Conservation (phyloP, 129 eudicot species). For the Heracleum sosnowskyi region DNA sequence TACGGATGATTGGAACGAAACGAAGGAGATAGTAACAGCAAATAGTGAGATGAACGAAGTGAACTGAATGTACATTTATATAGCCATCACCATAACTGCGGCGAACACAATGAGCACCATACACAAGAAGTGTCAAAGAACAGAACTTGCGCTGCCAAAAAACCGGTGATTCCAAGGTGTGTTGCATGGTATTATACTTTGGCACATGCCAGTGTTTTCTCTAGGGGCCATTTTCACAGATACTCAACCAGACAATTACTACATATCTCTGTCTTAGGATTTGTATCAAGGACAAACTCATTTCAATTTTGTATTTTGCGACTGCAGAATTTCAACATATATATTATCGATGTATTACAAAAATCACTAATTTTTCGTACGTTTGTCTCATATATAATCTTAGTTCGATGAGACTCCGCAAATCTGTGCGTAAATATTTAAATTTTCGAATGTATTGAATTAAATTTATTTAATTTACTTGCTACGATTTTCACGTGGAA, state of each 20-base stretch:
- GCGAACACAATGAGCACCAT: background rate
- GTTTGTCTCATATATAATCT: background rate
- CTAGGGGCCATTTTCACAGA: background rate
- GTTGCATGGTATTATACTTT: constrained; percentile 4
- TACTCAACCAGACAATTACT: background rate
- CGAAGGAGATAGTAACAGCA: background rate
- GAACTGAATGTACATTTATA: background rate
- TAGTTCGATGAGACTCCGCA: background rate
- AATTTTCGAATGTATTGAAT: too few species aligned
- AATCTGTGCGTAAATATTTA: background rate
- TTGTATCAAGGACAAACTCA: background rate
- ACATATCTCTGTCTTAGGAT: background rate
- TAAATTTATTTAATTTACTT: too few species aligned
- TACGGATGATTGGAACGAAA: background rate
- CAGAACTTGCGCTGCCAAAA: background rate
- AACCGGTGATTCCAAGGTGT: background rate
- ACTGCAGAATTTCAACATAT: background rate
- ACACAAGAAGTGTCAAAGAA: background rate
- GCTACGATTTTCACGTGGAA: background rate
- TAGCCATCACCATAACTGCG: background rate
- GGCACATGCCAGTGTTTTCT: background rate
- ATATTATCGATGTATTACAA: background rate
- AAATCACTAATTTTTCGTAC: too few species aligned
- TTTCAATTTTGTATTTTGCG: background rate
- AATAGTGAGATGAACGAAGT: background rate